Percentiles rank a stretch among this genome's conserved stretches.
Evolutionary conservation across 306 rosid genomes (phyloP).

Genomic region (Canavalia gladiata): DNA sequence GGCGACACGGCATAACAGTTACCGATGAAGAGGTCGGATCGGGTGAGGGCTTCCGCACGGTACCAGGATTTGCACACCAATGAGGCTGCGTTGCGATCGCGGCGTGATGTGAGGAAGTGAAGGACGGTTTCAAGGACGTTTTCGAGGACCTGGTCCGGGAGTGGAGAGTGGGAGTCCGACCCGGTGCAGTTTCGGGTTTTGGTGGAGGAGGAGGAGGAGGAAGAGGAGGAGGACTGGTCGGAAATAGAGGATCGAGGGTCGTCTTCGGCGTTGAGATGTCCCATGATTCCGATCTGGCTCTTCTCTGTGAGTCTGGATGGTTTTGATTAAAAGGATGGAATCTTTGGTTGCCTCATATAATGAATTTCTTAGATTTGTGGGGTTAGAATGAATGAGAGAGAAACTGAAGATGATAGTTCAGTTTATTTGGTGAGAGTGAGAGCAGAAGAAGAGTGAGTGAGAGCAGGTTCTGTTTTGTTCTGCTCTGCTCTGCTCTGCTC

Average conservation of each 20-base stretch:
- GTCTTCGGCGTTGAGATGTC: slow-evolving; percentile 56
- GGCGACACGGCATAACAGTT: slow-evolving; percentile 86
- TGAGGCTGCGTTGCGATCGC: slow-evolving; percentile 92
- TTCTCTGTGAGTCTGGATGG: slow-evolving; percentile 21
- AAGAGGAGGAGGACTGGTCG: slow-evolving; percentile 60
- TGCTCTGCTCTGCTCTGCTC: too few relatives aligned
- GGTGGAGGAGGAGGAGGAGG: background rate
- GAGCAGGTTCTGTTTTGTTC: background rate
- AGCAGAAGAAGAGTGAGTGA: background rate
- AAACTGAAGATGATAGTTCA: background rate
- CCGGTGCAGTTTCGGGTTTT: background rate
- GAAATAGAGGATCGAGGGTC: slow-evolving; percentile 61
- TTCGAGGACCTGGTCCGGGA: slow-evolving; percentile 79
- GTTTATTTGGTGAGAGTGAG: slow-evolving; percentile 49
- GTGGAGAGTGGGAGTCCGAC: slow-evolving; percentile 44
- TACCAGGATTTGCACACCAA: slow-evolving; percentile 85
- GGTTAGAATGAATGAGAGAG: too few relatives aligned
- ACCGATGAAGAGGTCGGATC: slow-evolving; percentile 88
- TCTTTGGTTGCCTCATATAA: background rate
- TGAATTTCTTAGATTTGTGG: too few relatives aligned
- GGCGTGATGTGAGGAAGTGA: slow-evolving; percentile 78
- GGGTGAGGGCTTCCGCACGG: slow-evolving; percentile 84
- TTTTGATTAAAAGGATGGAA: background rate
- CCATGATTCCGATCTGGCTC: slow-evolving; percentile 43
- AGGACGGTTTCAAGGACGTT: slow-evolving; percentile 87